Percentiles rank a stretch among this genome's conserved stretches.
These are phyloP conservation scores for Fomitopsis palustris DNA, from an alignment of 1,284 basidiomycete genomes.

Conservation along the genomic window DNA sequence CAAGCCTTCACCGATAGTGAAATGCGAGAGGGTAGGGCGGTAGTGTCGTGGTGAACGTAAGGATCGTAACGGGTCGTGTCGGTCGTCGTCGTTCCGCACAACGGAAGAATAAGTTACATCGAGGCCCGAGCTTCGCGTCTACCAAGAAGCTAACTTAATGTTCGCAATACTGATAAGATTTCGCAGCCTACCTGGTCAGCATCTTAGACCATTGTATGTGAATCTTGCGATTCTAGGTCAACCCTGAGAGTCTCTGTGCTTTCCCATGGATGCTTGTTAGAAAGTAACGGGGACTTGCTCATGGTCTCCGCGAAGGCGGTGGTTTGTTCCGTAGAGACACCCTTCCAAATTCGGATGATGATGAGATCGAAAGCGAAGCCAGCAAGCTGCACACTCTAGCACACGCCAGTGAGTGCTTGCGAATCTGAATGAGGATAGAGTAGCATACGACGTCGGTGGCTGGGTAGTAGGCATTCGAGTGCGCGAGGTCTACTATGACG, in stretches of 20 bases:
- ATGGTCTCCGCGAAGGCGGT: background rate
- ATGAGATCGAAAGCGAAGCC: background rate
- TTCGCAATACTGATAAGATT: background rate
- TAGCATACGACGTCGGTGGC: background rate
- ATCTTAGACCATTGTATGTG: background rate
- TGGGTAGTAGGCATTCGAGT: conserved; percentile 31
- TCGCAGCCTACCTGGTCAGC: no score
- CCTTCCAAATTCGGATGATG: background rate
- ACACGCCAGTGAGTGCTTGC: background rate
- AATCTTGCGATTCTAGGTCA: background rate
- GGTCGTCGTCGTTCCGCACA: background rate
- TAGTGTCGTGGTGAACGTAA: background rate
- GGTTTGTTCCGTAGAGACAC: background rate
- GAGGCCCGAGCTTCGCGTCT: background rate
- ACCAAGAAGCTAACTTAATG: no score
- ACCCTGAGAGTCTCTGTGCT: background rate
- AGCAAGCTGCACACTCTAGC: background rate
- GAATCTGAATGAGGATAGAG: background rate
- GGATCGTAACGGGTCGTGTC: background rate
- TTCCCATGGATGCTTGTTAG: background rate
- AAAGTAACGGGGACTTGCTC: background rate
- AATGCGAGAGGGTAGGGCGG: background rate
- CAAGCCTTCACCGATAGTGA: background rate
- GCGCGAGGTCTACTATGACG: conserved; percentile 31
- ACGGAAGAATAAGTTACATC: background rate